Percentiles rank a stretch among this genome's conserved stretches.
These are phyloP conservation scores for Thalia dealbata DNA, from an alignment of 176 grass and related monocot genomes.

Conservation along the genomic window DNA sequence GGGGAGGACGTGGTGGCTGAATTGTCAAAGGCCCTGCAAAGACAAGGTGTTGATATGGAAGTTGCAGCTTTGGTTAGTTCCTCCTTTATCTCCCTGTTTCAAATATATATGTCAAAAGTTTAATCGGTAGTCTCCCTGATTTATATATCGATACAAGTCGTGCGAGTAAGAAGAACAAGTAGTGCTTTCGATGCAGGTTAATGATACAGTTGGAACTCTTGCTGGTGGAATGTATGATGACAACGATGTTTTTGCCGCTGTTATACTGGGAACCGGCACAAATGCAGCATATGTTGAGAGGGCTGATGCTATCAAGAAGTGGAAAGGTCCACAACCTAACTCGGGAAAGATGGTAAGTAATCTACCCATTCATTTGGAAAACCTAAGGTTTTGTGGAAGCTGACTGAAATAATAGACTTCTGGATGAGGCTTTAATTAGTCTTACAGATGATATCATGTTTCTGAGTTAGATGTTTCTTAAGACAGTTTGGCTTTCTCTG, in stretches of 20 bases:
- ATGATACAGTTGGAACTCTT: constrained; percentile 18
- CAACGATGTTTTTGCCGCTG: constrained; percentile 15
- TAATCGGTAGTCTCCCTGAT: neutral
- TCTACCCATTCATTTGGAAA: neutral
- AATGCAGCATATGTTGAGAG: constrained; percentile 18
- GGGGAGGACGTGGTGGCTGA: constrained; percentile 18
- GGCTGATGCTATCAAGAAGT: constrained; percentile 13
- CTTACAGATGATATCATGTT: neutral
- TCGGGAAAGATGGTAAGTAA: constrained; percentile 9
- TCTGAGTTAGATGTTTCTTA: neutral
- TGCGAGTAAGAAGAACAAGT: neutral
- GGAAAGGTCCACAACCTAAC: constrained; percentile 5
- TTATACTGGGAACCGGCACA: constrained; percentile 18
- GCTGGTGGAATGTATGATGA: constrained; percentile 17
- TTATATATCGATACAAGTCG: neutral
- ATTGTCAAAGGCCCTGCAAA: constrained; percentile 9
- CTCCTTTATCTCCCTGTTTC: neutral
- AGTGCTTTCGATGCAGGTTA: neutral
- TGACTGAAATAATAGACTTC: neutral
- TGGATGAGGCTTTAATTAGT: neutral
- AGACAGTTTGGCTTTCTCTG: neutral
- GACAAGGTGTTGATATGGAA: constrained; percentile 20
- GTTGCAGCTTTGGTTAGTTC: constrained; percentile 22
- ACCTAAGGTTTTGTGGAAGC: neutral
- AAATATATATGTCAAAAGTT: neutral